phyloP scores from a whole-genome alignment of 2,329 filamentous ascomycete species.

The Alternaria atra region DNA sequence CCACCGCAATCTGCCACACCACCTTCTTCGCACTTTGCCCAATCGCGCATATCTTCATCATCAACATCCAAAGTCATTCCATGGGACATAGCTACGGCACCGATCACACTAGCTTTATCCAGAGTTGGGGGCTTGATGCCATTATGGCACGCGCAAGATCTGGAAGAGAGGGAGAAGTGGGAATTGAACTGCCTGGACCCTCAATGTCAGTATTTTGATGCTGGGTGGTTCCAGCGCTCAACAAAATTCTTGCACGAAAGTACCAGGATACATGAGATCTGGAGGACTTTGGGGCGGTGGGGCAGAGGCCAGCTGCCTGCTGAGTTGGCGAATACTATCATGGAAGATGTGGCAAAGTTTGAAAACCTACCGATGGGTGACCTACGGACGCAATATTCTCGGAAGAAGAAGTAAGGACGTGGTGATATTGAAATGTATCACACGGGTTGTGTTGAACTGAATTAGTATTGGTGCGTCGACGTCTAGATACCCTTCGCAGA shows the following conservation, averaged over 20 bases:
- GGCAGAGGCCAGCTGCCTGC: slow-evolving; percentile 17
- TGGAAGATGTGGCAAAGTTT: slow-evolving; percentile 17
- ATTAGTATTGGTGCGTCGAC: slow-evolving; percentile 1
- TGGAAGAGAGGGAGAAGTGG: slow-evolving; percentile 10
- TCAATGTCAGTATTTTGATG: slow-evolving; percentile 1
- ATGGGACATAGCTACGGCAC: slow-evolving; percentile 15
- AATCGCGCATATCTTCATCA: background rate
- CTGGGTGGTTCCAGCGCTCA: slow-evolving; percentile 18
- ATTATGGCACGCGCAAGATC: slow-evolving; percentile 13
- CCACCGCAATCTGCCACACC: background rate
- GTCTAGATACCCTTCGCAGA: slow-evolving; percentile 9
- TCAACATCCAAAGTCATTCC: background rate
- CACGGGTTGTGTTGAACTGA: no score
- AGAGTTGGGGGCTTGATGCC: slow-evolving; percentile 7
- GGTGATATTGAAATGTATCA: no score
- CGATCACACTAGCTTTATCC: slow-evolving; percentile 2
- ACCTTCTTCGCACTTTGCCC: background rate
- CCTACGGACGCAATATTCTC: slow-evolving; percentile 10
- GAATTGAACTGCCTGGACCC: background rate
- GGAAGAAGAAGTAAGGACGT: background rate
- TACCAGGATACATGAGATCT: slow-evolving; percentile 18
- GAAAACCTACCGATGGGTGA: slow-evolving; percentile 14
- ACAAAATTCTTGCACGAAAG: slow-evolving; percentile 18
- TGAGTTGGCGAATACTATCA: slow-evolving; percentile 18
- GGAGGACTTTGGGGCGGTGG: slow-evolving; percentile 21